A percentile compares a stretch with the other conserved stretches of the same genome.
These are phyloP conservation scores for Auricularia sp. DNA, from an alignment of 768 basidiomycete genomes.

Conservation along the genomic window DNA sequence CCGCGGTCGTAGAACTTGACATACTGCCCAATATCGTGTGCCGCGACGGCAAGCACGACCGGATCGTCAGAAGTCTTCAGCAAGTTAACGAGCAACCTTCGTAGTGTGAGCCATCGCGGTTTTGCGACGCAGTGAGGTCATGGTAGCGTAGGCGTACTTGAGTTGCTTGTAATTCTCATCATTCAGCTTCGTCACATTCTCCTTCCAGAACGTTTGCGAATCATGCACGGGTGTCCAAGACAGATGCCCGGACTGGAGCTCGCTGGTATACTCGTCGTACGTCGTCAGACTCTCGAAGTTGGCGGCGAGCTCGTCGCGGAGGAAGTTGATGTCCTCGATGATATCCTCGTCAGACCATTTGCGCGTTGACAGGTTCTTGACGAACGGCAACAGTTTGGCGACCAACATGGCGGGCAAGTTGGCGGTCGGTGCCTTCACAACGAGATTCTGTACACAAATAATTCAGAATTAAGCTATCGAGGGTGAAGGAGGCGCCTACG, in stretches of 20 bases:
- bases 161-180: conserved; percentile 78
- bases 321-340: conserved; percentile 80
- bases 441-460: conserved; percentile 43
- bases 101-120: neutral
- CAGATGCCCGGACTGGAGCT: conserved; percentile 79
- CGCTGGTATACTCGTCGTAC: conserved; percentile 92
- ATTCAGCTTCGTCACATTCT: conserved; percentile 80
- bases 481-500: conserved; percentile 15
- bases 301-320: conserved; percentile 74
- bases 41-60: conserved; percentile 79
- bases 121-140: neutral
- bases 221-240: conserved; percentile 96
- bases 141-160: conserved; percentile 42
- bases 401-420: conserved; percentile 93
- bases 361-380: conserved; percentile 68
- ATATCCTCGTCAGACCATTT: conserved; percentile 97
- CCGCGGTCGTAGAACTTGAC: conserved; percentile 86
- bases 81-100: conserved; percentile 64
- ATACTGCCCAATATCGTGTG: conserved; percentile 89
- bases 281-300: conserved; percentile 89
- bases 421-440: conserved; percentile 76
- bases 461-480: too few species aligned
- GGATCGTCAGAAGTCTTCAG: conserved; percentile 64
- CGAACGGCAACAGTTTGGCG: conserved; percentile 74
- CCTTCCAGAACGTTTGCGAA: conserved; percentile 96